A percentile compares a stretch with the other conserved stretches of the same genome.
Conservation (phyloP, 805 yeast species). For the Candida vaughaniae region DNA sequence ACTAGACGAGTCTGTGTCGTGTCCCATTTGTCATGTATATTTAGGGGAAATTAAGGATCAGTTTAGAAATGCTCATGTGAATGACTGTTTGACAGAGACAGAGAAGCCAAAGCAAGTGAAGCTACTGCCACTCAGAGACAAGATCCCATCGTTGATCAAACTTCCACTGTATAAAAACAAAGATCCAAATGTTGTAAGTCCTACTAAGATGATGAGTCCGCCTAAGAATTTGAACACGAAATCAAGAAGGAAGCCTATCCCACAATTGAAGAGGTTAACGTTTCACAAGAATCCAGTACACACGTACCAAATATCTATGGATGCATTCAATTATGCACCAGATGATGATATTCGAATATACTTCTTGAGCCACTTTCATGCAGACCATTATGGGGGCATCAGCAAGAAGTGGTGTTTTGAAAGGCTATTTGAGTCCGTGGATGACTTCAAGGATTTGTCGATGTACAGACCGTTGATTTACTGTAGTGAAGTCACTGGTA, state of each 20-base stretch:
- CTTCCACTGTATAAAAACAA: constrained; percentile 10
- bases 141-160: constrained; percentile 1
- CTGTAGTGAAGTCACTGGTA: constrained; percentile 69
- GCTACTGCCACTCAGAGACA: not conserved
- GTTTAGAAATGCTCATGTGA: constrained; percentile 9
- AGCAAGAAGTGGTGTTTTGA: constrained; percentile 66
- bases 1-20: not conserved
- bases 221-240: constrained; percentile 15
- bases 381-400: constrained; percentile 92
- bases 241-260: constrained; percentile 39
- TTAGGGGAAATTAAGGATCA: constrained; percentile 9
- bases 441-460: constrained; percentile 21
- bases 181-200: constrained; percentile 5
- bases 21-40: constrained; percentile 14
- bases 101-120: constrained; percentile 2
- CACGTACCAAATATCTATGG: constrained; percentile 52
- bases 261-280: constrained; percentile 51
- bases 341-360: constrained; percentile 49
- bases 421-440: constrained; percentile 29
- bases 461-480: constrained; percentile 59
- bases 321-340: constrained; percentile 58
- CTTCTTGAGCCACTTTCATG: constrained; percentile 80
- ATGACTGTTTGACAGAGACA: constrained; percentile 9
- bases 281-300: constrained; percentile 28
- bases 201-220: constrained; percentile 12